These are phyloP conservation scores for Candolleomyces efflorescens DNA, from an alignment of 768 basidiomycete species.

Conservation along the genomic window DNA sequence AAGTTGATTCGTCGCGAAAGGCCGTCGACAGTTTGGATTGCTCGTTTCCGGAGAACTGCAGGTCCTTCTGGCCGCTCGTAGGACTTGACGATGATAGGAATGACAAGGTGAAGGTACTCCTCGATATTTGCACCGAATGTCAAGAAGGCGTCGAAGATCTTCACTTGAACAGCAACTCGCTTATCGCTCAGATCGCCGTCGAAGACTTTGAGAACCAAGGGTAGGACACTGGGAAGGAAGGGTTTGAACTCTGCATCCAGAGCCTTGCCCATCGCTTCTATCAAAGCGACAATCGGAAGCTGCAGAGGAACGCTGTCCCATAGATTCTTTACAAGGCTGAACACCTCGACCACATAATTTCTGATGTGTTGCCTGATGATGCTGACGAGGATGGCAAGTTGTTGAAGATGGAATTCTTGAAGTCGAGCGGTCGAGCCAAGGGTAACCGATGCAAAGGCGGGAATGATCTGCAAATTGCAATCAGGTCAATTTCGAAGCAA, in stretches of 20 bases:
- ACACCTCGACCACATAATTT: slow-evolving; percentile 83
- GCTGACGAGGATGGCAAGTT: slow-evolving; percentile 89
- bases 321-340: slow-evolving; percentile 80
- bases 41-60: slow-evolving; percentile 74
- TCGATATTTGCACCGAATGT: slow-evolving; percentile 97
- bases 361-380: slow-evolving; percentile 98
- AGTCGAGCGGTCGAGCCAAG: slow-evolving; percentile 74
- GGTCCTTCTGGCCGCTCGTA: slow-evolving; percentile 81
- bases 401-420: slow-evolving; percentile 93
- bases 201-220: slow-evolving; percentile 85
- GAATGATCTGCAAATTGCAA: slow-evolving; percentile 66
- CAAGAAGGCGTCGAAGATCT: slow-evolving; percentile 91
- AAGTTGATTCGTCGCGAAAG: slow-evolving; percentile 93
- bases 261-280: slow-evolving; percentile 90
- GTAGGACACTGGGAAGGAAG: slow-evolving; percentile 86
- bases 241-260: slow-evolving; percentile 97
- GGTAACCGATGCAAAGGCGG: slow-evolving; percentile 89
- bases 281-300: slow-evolving; percentile 85
- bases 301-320: slow-evolving; percentile 87
- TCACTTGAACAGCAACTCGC: slow-evolving; percentile 72
- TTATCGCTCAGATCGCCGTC: slow-evolving; percentile 86
- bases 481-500: not conserved
- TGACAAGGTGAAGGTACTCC: slow-evolving; percentile 94
- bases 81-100: slow-evolving; percentile 89
- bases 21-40: slow-evolving; percentile 88